These are phyloP conservation scores for Poteriospumella lacustris DNA, from an alignment of 108 stramenopile species.

Conservation along the genomic window DNA sequence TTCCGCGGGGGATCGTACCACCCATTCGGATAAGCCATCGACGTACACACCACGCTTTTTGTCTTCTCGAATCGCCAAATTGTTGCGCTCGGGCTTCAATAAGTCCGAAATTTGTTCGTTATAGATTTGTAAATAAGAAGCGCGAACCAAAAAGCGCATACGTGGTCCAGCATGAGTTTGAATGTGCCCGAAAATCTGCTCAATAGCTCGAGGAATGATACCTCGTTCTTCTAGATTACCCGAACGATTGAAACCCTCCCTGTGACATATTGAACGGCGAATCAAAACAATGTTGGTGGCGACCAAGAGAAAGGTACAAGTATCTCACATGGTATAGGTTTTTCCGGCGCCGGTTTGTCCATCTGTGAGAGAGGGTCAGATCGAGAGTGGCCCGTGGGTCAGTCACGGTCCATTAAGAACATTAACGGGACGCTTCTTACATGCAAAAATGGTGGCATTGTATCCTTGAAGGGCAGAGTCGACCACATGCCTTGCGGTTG, in stretches of 20 bases:
- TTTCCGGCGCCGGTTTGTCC: slow-evolving; percentile 51
- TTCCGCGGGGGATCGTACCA: slow-evolving; percentile 57
- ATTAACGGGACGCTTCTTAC: no score
- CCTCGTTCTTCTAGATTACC: slow-evolving; percentile 48
- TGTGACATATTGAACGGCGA: background rate
- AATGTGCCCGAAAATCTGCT: slow-evolving; percentile 65
- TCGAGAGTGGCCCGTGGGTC: no score
- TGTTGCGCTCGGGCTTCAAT: slow-evolving; percentile 58
- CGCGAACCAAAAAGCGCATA: slow-evolving; percentile 58
- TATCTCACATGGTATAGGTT: slow-evolving; percentile 64
- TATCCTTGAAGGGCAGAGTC: slow-evolving; percentile 72
- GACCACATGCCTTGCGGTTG: slow-evolving; percentile 53
- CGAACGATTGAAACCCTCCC: slow-evolving; percentile 49
- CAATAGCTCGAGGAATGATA: slow-evolving; percentile 63
- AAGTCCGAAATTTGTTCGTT: slow-evolving; percentile 62
- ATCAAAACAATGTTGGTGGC: background rate
- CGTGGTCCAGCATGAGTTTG: slow-evolving; percentile 29
- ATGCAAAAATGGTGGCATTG: slow-evolving; percentile 92
- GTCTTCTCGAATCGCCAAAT: slow-evolving; percentile 61
- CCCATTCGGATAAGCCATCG: slow-evolving; percentile 64
- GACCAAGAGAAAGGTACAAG: no score
- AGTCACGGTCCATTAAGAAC: no score
- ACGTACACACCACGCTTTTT: slow-evolving; percentile 54
- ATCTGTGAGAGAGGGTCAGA: background rate
- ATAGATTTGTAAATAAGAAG: slow-evolving; percentile 64